Evolutionary conservation across 345 rosid genomes (phyloP).

Genomic region (Dipteronia sinensis): DNA sequence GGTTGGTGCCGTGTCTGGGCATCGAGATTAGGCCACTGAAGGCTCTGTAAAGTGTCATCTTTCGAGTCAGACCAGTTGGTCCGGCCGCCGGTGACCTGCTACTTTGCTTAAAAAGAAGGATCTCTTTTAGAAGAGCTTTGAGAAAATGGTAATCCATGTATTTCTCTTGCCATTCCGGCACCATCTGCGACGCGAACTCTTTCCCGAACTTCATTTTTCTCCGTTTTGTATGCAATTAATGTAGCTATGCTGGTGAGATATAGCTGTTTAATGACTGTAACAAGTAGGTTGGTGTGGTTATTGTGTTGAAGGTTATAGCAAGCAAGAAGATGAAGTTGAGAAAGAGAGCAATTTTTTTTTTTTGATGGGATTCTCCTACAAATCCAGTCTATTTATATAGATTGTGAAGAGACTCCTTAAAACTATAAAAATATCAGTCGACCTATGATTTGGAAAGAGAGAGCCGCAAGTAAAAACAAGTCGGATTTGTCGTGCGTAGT

Average conservation of each 20-base stretch:
- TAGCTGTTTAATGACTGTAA: neutral
- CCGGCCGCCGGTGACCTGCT: conserved; percentile 9
- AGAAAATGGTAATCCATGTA: conserved; percentile 61
- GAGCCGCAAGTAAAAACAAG: neutral
- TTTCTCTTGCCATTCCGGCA: conserved; percentile 79
- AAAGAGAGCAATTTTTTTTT: too few species aligned
- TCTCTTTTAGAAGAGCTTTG: conserved; percentile 56
- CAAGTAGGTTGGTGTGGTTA: neutral
- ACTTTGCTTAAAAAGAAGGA: conserved; percentile 42
- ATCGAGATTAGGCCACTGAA: conserved; percentile 58
- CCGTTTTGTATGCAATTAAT: neutral
- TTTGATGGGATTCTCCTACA: neutral
- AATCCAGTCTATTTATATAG: neutral
- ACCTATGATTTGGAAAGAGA: too few species aligned
- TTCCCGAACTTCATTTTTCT: conserved; percentile 71
- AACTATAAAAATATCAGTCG: neutral
- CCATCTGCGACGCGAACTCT: conserved; percentile 66
- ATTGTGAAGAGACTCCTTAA: neutral
- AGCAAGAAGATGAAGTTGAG: too few species aligned
- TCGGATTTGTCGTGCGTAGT: neutral
- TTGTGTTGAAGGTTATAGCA: neutral
- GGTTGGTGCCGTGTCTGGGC: conserved; percentile 14
- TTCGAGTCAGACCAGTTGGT: too few species aligned
- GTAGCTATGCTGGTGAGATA: neutral
- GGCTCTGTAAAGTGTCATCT: conserved; percentile 46